Base-by-base conservation (phyloP, 352 stramenopile species). In the Globisporangium camurandrum region DNA sequence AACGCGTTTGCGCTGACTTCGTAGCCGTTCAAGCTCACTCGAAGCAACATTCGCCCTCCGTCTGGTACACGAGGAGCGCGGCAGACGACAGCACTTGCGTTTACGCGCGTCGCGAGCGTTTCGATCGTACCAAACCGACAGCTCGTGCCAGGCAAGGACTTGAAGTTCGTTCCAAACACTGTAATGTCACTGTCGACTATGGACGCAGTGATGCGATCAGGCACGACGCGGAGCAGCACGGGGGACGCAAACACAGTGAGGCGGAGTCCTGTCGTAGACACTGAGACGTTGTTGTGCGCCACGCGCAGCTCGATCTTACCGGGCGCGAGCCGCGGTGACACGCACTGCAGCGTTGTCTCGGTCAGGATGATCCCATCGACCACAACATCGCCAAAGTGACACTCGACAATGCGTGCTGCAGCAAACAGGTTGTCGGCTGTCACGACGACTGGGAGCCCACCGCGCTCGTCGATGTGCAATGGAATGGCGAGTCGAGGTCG, bases 151-250 rank as follows among this genome's bases (percentile, higher is more conserved):
- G 45, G 14, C 17, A 71, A 71, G 12, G 37, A 1, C 37, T 57
- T 64, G 3, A 81, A 57, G 31, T 73, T 81, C 10, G 67, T 81
- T 30, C 67, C 69, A n/a, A 54, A 62, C 1, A 81, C 50, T 31
- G 48, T 49, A 23, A 81, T 54, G 4, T 54, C 30, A 31, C 44
- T 51, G 0, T 52, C 62, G n/a, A n/a, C n/a, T 7, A 33, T 50
- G 0, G 52, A 27, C 2, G 53, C 24, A 16, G 48, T n/a, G 0
- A 56, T 56, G 8, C 33, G 45, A 26, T 61, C 50, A 20, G 67
- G 69, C 30, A 27, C 41, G 10, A 53, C 62, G 26, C 37, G 48
- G 51, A 66, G 64, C n/a, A 81, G 20, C 20, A 54, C 49, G 6
- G 69, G 69, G 0, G 67, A 66, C 10, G 54, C 26, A 52, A 66